phyloP scores from a whole-genome alignment of 768 basidiomycete species.

The Dictyophora rubrovolvata region DNA sequence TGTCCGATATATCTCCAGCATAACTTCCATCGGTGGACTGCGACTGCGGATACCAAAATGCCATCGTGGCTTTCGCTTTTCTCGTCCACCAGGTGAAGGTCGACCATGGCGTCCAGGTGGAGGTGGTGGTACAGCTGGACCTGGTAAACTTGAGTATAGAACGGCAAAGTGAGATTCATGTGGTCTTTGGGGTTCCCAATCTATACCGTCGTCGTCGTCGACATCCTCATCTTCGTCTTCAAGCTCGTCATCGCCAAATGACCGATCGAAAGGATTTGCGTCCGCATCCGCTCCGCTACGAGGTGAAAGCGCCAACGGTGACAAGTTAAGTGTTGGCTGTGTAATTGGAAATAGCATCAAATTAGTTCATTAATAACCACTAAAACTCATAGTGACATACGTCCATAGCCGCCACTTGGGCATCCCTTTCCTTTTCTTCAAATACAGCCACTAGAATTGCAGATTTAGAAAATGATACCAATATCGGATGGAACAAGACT shows the following conservation, averaged over 20 bases:
- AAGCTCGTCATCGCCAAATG: conserved; percentile 44
- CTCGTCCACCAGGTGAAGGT: conserved; percentile 34
- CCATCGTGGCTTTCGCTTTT: conserved; percentile 82
- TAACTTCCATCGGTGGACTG: conserved; percentile 96
- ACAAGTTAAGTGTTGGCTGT: conserved; percentile 5
- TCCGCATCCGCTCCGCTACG: conserved; percentile 17
- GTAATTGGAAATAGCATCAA: neutral
- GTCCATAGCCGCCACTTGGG: conserved; percentile 69
- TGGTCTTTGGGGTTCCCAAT: conserved; percentile 33
- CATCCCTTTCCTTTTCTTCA: conserved; percentile 81
- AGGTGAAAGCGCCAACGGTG: neutral
- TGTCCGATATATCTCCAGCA: conserved; percentile 95
- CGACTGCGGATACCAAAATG: conserved; percentile 95
- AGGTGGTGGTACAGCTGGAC: conserved; percentile 55
- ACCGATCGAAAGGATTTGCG: conserved; percentile 21
- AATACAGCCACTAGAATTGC: conserved; percentile 49
- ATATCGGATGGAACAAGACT: conserved; percentile 25
- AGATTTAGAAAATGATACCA: conserved; percentile 12
- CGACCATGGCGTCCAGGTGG: conserved; percentile 39
- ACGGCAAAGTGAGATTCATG: conserved; percentile 63
- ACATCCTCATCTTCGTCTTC: conserved; percentile 38
- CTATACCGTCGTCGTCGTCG: conserved; percentile 22
- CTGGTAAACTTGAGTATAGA: conserved; percentile 74
- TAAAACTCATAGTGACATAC: conserved; percentile 32
- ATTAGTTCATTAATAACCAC: neutral